A percentile compares a stretch with the other conserved stretches of the same genome.
Evolutionary conservation across 108 stramenopile species (phyloP).

Genomic region (Fistulifera solaris): DNA sequence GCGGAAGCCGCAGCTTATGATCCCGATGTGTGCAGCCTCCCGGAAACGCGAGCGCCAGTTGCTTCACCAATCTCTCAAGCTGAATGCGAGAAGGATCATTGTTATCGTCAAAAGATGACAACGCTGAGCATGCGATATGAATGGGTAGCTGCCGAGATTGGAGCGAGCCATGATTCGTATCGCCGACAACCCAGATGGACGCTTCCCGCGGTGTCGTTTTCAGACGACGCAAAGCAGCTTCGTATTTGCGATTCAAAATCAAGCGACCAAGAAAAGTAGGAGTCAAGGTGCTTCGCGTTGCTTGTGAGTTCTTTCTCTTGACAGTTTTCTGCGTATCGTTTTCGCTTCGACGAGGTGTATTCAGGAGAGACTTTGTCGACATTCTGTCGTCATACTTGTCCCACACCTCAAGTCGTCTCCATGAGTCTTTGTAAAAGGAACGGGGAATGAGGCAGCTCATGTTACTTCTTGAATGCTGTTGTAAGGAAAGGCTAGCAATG

Average conservation of each 20-base stretch:
- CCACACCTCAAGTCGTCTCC: too few relatives aligned
- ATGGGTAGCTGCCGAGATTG: conserved; percentile 5
- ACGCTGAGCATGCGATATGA: conserved; percentile 1
- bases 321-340: too few relatives aligned
- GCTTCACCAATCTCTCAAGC: background rate
- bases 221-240: background rate
- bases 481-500: too few relatives aligned
- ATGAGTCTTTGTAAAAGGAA: too few relatives aligned
- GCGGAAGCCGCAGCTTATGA: conserved; percentile 2
- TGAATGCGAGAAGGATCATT: background rate
- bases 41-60: conserved; percentile 4
- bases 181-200: conserved; percentile 1
- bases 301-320: too few relatives aligned
- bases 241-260: conserved; percentile 1
- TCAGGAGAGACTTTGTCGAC: too few relatives aligned
- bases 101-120: background rate
- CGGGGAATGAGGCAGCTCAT: too few relatives aligned
- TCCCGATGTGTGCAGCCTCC: conserved; percentile 1
- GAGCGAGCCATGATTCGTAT: background rate
- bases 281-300: too few relatives aligned
- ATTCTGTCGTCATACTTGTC: too few relatives aligned
- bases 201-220: conserved; percentile 4
- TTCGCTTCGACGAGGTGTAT: too few relatives aligned
- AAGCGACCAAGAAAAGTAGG: background rate
- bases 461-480: too few relatives aligned